Percentiles rank a stretch among this genome's conserved stretches.
These are phyloP conservation scores for Blastobotrys proliferans DNA, from an alignment of 1,139 yeast species.

Conservation along the genomic window DNA sequence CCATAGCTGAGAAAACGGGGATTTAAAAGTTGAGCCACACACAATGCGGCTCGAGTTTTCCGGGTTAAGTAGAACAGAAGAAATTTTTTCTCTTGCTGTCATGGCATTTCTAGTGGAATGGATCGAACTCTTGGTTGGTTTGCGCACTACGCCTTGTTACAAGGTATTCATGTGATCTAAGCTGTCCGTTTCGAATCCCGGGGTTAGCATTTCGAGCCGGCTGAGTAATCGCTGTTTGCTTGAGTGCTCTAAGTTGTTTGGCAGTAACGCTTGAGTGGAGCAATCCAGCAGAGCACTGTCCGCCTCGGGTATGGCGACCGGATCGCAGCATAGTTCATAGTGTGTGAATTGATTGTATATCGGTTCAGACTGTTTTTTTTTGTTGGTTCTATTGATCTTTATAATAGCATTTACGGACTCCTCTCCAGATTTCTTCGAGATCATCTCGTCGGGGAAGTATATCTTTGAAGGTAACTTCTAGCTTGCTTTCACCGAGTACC, in stretches of 20 bases:
- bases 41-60: background rate
- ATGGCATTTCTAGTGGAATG: conserved; percentile 31
- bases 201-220: conserved; percentile 31
- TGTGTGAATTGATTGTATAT: background rate
- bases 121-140: conserved; percentile 18
- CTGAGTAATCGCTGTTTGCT: conserved; percentile 33
- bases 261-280: conserved; percentile 33
- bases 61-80: conserved; percentile 2
- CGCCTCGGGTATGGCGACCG: conserved; percentile 36
- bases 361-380: conserved; percentile 5
- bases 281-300: conserved; percentile 35
- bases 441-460: conserved; percentile 27
- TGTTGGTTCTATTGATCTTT: background rate
- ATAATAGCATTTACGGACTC: conserved; percentile 22
- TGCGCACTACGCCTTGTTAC: conserved; percentile 10
- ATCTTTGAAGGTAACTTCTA: conserved; percentile 48
- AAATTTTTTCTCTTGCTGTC: conserved; percentile 23
- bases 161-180: conserved; percentile 15
- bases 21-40: no score
- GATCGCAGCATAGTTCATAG: conserved; percentile 26
- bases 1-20: no score
- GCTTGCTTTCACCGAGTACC: conserved; percentile 36
- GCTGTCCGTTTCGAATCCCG: conserved; percentile 37
- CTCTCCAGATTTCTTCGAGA: conserved; percentile 28
- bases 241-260: conserved; percentile 28